A percentile compares a stretch with the other conserved stretches of the same genome.
These are phyloP conservation scores for Neospora caninum DNA, from an alignment of 169 alveolate genomes.

Conservation along the genomic window DNA sequence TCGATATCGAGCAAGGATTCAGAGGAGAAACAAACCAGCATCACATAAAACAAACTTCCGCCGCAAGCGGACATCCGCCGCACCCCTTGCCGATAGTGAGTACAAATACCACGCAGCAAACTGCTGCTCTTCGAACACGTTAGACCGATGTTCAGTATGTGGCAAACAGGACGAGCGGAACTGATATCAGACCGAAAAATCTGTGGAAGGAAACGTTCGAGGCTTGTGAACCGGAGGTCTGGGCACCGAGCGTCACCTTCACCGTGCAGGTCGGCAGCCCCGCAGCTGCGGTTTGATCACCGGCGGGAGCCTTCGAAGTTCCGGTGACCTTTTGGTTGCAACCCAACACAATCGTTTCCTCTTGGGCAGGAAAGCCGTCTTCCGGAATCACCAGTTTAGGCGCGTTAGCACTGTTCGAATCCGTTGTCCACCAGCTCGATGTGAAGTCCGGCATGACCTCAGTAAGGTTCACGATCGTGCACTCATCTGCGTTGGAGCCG, in stretches of 20 bases:
- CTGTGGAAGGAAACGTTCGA: background rate
- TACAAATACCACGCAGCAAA: too few species aligned
- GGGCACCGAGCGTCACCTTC: background rate
- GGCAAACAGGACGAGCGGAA: background rate
- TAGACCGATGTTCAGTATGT: too few species aligned
- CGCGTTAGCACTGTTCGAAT: too few species aligned
- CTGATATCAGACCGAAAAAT: background rate
- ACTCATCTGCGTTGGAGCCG: background rate
- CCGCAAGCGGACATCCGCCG: too few species aligned
- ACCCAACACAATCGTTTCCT: background rate
- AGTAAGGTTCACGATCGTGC: background rate
- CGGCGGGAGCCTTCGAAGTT: background rate
- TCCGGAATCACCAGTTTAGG: background rate
- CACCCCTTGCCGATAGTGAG: too few species aligned
- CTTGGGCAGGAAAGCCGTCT: background rate
- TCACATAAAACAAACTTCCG: too few species aligned
- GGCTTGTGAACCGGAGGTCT: background rate
- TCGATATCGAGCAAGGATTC: too few species aligned
- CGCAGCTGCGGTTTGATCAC: background rate
- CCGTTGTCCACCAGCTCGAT: background rate
- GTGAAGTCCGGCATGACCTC: background rate
- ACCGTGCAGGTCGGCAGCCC: background rate
- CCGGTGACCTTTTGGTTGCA: background rate
- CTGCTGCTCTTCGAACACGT: too few species aligned
- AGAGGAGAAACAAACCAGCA: too few species aligned